A percentile compares a stretch with the other conserved stretches of the same genome.
These are phyloP conservation scores for Podospora tetraspora DNA, from an alignment of 495 filamentous ascomycete species.

Conservation along the genomic window DNA sequence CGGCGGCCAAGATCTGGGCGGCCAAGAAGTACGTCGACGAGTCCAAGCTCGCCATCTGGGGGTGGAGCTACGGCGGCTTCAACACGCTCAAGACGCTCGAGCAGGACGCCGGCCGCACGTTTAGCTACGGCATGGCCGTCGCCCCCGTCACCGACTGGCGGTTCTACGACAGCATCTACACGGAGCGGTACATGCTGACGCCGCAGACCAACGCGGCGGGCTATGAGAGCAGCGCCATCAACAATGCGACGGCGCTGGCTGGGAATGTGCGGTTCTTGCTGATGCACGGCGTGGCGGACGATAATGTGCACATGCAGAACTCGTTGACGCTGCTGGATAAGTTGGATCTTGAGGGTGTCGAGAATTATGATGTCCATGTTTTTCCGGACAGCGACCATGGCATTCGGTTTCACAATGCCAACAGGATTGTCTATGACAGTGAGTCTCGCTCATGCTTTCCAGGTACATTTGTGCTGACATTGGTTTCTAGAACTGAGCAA, in stretches of 20 bases:
- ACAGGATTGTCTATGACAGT: conserved; percentile 93
- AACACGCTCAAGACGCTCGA: conserved; percentile 96
- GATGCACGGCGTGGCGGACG: conserved; percentile 92
- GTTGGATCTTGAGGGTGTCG: conserved; percentile 73
- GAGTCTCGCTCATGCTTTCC: conserved; percentile 32
- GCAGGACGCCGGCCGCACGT: conserved; percentile 80
- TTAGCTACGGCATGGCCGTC: conserved; percentile 95
- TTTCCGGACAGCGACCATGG: conserved; percentile 96
- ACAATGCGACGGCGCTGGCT: conserved; percentile 60
- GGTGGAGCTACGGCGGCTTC: conserved; percentile 96
- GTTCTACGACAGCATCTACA: conserved; percentile 93
- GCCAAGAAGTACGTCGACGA: conserved; percentile 78
- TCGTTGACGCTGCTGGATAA: conserved; percentile 79
- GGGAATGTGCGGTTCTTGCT: conserved; percentile 80
- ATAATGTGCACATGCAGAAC: conserved; percentile 97
- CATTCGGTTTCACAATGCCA: conserved; percentile 92
- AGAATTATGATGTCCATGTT: conserved; percentile 95
- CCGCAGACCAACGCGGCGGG: conserved; percentile 74
- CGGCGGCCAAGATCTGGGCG: conserved; percentile 80
- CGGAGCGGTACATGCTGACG: conserved; percentile 92
- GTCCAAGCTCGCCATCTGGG: conserved; percentile 85
- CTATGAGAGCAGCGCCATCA: conserved; percentile 71
- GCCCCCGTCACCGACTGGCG: conserved; percentile 97
- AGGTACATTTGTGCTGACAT: conserved; percentile 23
- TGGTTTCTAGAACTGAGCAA: conserved; percentile 63